Base-by-base conservation (phyloP, 2,329 filamentous ascomycete genomes). In the Pezicula carpinea region DNA sequence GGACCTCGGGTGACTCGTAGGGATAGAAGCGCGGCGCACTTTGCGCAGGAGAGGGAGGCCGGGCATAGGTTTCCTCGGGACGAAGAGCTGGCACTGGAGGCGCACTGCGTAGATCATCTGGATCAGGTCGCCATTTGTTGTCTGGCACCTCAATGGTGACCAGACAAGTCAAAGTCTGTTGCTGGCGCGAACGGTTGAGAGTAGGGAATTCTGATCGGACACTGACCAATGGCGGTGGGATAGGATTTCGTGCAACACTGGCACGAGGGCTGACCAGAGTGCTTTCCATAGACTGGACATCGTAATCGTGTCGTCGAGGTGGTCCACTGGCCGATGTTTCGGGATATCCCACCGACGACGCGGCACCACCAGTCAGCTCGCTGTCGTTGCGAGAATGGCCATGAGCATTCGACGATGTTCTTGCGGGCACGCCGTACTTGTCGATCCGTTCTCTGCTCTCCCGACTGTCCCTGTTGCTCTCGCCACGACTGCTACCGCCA, bases 121-220 rank as follows among this genome's bases (percentile, higher is more conserved):
- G 82, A 59, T 93, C 83, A 1, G 91, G 83, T 49, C 80, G 80
- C 93, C 91, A 97, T 66, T 93, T 95, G 56, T 84, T 89, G 61
- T 95, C 91, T 0, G 90, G 83, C 1, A 97, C 90, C 67, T 99
- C 93, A 39, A 99, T 83, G 0, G 93, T 97, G 43, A 99, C 79
- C 46, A 99, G 73, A 60, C 93, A 99, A 1, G 93, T 97, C 53
- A 99, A 74, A 10, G 89, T 93, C 66, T 99, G 93, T 66, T 96
- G 93, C 63, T 96, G 89, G 43, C 91, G 85, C 17, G 91, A 96
- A 54, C 89, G 80, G 66, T 78, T 96, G 60, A 99, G 79, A 1
- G 93, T 97, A 0, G 93, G 93, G 62, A 96, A 99, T 67, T 99
- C 93, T 63, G 92, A 97, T 49, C 92, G 87, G 40, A 99, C 87